Conservation (phyloP, 257 asterid genomes). For the Striga asiatica region DNA sequence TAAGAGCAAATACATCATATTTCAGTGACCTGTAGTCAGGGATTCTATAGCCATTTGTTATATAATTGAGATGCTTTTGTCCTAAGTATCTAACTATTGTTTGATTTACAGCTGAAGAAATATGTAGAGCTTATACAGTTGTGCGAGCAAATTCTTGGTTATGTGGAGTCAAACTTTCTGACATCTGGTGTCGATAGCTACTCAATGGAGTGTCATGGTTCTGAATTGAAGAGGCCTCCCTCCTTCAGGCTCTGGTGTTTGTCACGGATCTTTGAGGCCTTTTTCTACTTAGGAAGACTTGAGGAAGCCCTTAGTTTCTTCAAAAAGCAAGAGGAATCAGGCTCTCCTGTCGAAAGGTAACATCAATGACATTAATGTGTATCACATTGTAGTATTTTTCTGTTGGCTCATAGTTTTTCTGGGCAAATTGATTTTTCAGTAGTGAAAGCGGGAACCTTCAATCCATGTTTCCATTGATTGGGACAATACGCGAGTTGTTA, state of each 20-base stretch:
- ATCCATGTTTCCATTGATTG: conserved; percentile 54
- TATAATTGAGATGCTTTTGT: conserved; percentile 3
- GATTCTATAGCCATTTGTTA: neutral
- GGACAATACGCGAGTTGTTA: conserved; percentile 57
- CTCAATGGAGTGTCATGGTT: conserved; percentile 27
- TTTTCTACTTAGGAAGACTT: conserved; percentile 70
- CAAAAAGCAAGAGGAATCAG: conserved; percentile 61
- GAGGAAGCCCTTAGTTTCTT: conserved; percentile 70
- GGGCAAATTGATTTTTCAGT: conserved; percentile 28
- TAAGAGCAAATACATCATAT: conserved; percentile 15
- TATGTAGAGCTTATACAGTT: conserved; percentile 72
- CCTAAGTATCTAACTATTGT: conserved; percentile 14
- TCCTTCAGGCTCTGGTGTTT: conserved; percentile 56
- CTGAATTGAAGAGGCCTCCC: conserved; percentile 39
- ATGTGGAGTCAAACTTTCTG: conserved; percentile 31
- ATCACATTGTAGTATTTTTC: conserved; percentile 3
- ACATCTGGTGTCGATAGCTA: conserved; percentile 22
- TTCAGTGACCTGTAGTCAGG: neutral
- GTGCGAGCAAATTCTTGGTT: conserved; percentile 53
- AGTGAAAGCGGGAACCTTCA: conserved; percentile 38
- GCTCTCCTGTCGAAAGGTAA: conserved; percentile 40
- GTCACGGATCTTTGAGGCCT: conserved; percentile 55
- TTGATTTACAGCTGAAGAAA: conserved; percentile 55
- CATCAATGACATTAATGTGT: conserved; percentile 5
- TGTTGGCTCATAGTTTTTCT: conserved; percentile 14